phyloP scores from a whole-genome alignment of 1,139 yeast genomes.

The Wickerhamomyces sp. region DNA sequence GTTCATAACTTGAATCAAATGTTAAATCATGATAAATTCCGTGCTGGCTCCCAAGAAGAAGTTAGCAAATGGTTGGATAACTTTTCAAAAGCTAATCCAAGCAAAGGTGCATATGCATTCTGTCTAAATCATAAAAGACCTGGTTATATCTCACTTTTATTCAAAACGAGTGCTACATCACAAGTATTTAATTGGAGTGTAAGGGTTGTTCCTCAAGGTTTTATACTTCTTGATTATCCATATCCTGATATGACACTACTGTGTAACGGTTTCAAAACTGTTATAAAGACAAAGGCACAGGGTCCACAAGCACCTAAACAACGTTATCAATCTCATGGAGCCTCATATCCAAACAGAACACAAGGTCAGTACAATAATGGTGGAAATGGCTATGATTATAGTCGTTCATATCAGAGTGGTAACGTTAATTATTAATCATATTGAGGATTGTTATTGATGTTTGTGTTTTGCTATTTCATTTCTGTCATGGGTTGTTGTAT shows the following conservation, averaged over 20 bases:
- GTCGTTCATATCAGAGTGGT: background rate
- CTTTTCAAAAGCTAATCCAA: constrained; percentile 87
- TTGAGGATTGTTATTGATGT: no score
- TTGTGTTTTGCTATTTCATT: no score
- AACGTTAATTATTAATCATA: background rate
- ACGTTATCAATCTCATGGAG: background rate
- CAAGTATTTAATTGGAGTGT: constrained; percentile 87
- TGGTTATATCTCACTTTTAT: constrained; percentile 84
- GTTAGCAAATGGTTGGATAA: constrained; percentile 86
- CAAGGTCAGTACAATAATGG: background rate
- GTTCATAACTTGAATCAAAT: constrained; percentile 82
- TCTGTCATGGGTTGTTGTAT: no score
- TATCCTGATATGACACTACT: constrained; percentile 84
- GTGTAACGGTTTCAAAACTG: constrained; percentile 88
- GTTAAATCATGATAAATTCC: constrained; percentile 84
- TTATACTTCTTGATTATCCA: constrained; percentile 67
- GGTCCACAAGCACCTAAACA: constrained; percentile 1
- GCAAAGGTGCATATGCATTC: constrained; percentile 86
- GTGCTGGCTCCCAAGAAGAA: constrained; percentile 73
- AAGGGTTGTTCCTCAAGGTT: constrained; percentile 83
- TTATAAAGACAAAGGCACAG: constrained; percentile 25
- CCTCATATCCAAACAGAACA: background rate
- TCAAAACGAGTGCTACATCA: constrained; percentile 70
- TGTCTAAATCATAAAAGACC: constrained; percentile 89
- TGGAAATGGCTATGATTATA: background rate